Percentiles rank a stretch among this genome's conserved stretches.
These are phyloP conservation scores for Ziziphus jujuba DNA, from an alignment of 306 rosid species.

Conservation along the genomic window DNA sequence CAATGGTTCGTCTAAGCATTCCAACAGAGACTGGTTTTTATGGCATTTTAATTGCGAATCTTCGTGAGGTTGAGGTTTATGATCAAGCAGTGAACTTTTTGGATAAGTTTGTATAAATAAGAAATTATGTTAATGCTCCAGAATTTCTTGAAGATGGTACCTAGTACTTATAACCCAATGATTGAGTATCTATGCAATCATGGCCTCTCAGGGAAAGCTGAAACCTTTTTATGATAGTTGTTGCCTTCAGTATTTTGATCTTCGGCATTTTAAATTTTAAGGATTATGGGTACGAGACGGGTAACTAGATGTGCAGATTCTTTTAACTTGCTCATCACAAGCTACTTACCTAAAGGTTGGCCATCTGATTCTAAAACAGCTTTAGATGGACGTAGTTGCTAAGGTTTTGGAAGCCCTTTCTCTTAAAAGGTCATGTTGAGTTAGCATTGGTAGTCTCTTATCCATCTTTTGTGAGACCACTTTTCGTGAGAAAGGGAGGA, in stretches of 20 bases:
- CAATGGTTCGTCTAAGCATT: constrained; percentile 74
- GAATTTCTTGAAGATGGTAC: constrained; percentile 59
- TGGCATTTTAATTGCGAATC: constrained; percentile 73
- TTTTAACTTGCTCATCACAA: constrained; percentile 63
- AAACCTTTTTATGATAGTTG: constrained; percentile 70
- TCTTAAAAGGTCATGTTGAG: constrained; percentile 86
- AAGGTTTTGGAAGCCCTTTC: constrained; percentile 83
- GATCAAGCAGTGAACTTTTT: constrained; percentile 69
- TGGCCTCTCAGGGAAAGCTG: constrained; percentile 77
- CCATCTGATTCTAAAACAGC: constrained; percentile 86
- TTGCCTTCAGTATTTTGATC: constrained; percentile 73
- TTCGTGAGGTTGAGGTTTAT: constrained; percentile 62
- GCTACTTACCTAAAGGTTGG: constrained; percentile 81
- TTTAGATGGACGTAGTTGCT: constrained; percentile 81
- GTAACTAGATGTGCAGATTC: constrained; percentile 69
- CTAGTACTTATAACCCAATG: constrained; percentile 74
- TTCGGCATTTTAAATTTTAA: constrained; percentile 74
- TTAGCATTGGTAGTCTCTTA: constrained; percentile 71
- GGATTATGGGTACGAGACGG: constrained; percentile 82
- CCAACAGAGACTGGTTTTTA: constrained; percentile 91
- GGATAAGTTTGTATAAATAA: constrained; percentile 79
- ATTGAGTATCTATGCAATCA: constrained; percentile 67
- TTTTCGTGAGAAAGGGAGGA: constrained; percentile 85
- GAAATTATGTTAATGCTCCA: constrained; percentile 69
- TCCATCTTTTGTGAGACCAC: constrained; percentile 66